Base-by-base conservation (phyloP, 78 protist species). In the Dictyostelium intermedium region DNA sequence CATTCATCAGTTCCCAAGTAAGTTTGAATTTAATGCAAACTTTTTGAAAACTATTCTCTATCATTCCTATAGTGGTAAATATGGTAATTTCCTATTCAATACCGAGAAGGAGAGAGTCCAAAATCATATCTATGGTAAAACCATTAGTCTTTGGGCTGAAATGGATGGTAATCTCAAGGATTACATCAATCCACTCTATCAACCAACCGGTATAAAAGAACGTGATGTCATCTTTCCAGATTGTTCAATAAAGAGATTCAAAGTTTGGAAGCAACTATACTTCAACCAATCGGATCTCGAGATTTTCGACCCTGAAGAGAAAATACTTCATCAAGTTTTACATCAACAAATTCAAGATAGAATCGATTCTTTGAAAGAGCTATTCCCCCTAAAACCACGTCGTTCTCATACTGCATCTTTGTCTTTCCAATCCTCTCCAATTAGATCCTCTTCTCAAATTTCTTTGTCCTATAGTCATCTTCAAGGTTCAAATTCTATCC, bases 1-100 rank as follows among this genome's bases (percentile, higher is more conserved):
- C 5, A 39, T 86, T 53, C 83, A 73, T 5, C 94, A 94, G 47
- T 86, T 82, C 81, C 93, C 92, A n/a, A 3, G 14, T 9, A 96
- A 92, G 11, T 98, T 98, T 69, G 99, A 98, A 95, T 98, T 97
- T 85, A 98, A 89, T 70, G 61, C 92, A 23, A 39, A 34, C 32
- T 97, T 94, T 50, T 96, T 98, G 4, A 35, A 60, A 7, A 16
- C 53, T 0, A 66, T 95, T 1, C 63, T 74, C 5, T 25, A 43
- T 13, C 85, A 72, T 43, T 30, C 82, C 25, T 83, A 84, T 53
- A 83, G 84, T 39, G 93, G 97, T 1, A 85, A 86, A 45, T 84
- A 83, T 56, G 97, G 97, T 4, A 95, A 91, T 18, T 95, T 95
- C 50, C 45, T 95, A 45, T 74, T n/a, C 91, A 87, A 95, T 63